These are phyloP conservation scores for Echeveria elegans DNA, from an alignment of 164 flowering plant species.

Conservation along the genomic window DNA sequence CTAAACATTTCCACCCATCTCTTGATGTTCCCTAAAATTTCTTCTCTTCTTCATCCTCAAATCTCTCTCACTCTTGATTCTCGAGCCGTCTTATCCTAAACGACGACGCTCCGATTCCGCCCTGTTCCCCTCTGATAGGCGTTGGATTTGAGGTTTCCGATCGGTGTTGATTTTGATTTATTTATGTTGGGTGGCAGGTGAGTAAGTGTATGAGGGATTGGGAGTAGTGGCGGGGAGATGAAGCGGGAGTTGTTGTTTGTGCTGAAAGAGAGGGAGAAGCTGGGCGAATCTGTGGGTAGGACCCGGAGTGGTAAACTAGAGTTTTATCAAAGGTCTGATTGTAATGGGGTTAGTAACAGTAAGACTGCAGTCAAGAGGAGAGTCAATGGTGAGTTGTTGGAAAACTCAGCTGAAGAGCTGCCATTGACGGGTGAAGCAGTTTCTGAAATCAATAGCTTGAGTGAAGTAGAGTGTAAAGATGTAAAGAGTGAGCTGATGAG, in stretches of 20 bases:
- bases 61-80: neutral
- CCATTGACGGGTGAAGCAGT: conserved; percentile 2
- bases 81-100: neutral
- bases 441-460: neutral
- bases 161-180: neutral
- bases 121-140: no score
- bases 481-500: neutral
- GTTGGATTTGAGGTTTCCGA: neutral
- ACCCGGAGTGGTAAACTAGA: conserved; percentile 12
- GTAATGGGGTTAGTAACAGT: conserved; percentile 9
- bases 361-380: neutral
- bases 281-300: conserved; percentile 12
- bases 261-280: conserved; percentile 17
- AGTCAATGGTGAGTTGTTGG: neutral
- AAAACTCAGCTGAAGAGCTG: no score
- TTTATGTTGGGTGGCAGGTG: neutral
- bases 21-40: no score
- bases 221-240: conserved; percentile 17
- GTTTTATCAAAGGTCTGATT: conserved; percentile 6
- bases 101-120: no score
- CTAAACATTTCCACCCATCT: no score
- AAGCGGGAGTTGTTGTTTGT: conserved; percentile 28
- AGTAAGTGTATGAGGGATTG: neutral
- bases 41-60: neutral
- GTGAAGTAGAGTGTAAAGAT: neutral